A percentile compares a stretch with the other conserved stretches of the same genome.
Conservation (phyloP, 805 yeast genomes). For the Schwanniomyces polymorphus region DNA sequence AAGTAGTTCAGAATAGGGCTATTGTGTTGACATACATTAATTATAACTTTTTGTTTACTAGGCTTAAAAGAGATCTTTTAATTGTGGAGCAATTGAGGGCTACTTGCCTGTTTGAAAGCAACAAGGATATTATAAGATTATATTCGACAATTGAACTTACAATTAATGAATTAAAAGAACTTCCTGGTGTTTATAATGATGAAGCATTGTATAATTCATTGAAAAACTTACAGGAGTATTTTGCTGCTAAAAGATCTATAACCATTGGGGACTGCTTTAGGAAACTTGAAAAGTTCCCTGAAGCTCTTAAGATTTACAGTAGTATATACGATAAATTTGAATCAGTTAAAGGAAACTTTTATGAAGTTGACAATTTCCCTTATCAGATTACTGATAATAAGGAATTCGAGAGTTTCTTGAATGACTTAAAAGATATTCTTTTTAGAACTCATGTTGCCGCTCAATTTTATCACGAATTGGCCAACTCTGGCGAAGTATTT, state of each 20-base stretch:
- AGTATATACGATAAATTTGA: slow-evolving; percentile 20
- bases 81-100: slow-evolving; percentile 38
- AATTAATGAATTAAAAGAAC: slow-evolving; percentile 61
- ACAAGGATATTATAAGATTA: slow-evolving; percentile 48
- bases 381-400: slow-evolving; percentile 40
- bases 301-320: slow-evolving; percentile 46
- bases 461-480: slow-evolving; percentile 37
- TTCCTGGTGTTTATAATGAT: slow-evolving; percentile 92
- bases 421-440: slow-evolving; percentile 13
- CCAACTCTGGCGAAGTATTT: slow-evolving; percentile 11
- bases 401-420: slow-evolving; percentile 24
- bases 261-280: slow-evolving; percentile 48
- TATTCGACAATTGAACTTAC: slow-evolving; percentile 53
- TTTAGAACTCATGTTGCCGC: slow-evolving; percentile 45
- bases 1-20: slow-evolving; percentile 67
- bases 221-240: slow-evolving; percentile 48
- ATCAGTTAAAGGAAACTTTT: slow-evolving; percentile 12
- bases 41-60: slow-evolving; percentile 63
- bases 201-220: slow-evolving; percentile 63
- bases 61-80: slow-evolving; percentile 69
- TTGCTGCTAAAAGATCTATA: slow-evolving; percentile 41
- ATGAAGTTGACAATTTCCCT: slow-evolving; percentile 40
- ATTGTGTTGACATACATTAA: slow-evolving; percentile 74
- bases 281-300: slow-evolving; percentile 37
- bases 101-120: slow-evolving; percentile 22